These are phyloP conservation scores for Pseudopyrenochaeta lycopersici DNA, from an alignment of 2,329 filamentous ascomycete genomes.

Conservation along the genomic window DNA sequence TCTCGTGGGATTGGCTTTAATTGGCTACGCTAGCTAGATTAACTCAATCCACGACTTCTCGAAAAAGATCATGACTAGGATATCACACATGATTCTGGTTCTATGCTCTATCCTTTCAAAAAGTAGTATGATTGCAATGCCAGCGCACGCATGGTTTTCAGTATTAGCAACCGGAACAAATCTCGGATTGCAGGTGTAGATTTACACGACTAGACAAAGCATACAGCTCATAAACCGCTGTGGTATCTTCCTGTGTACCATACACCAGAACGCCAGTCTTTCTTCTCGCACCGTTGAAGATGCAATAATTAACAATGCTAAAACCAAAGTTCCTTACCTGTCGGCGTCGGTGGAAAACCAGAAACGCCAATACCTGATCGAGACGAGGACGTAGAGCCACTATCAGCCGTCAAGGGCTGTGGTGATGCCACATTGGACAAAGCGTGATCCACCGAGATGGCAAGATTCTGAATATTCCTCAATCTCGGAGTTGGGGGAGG, in stretches of 20 bases:
- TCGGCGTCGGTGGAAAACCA: background rate
- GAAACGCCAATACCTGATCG: background rate
- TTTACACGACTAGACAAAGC: background rate
- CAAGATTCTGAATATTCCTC: background rate
- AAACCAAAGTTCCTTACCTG: background rate
- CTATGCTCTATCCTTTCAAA: too few species aligned
- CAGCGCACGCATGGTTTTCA: too few species aligned
- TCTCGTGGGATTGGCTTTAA: constrained; percentile 5
- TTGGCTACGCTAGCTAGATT: background rate
- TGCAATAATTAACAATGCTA: background rate
- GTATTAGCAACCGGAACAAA: too few species aligned
- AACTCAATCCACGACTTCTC: background rate
- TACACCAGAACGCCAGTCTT: constrained; percentile 1
- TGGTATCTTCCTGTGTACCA: constrained; percentile 4
- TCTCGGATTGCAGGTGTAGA: background rate
- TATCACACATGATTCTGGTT: too few species aligned
- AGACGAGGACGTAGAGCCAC: background rate
- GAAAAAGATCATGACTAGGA: background rate
- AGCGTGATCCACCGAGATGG: background rate
- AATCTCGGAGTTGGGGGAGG: background rate
- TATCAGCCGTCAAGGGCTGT: background rate
- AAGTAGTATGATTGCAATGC: too few species aligned
- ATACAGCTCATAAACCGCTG: background rate
- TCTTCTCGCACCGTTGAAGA: background rate
- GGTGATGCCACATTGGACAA: background rate